Evolutionary conservation across 305 asterid genomes (phyloP).

Genomic region (Caryopteris hybrid): DNA sequence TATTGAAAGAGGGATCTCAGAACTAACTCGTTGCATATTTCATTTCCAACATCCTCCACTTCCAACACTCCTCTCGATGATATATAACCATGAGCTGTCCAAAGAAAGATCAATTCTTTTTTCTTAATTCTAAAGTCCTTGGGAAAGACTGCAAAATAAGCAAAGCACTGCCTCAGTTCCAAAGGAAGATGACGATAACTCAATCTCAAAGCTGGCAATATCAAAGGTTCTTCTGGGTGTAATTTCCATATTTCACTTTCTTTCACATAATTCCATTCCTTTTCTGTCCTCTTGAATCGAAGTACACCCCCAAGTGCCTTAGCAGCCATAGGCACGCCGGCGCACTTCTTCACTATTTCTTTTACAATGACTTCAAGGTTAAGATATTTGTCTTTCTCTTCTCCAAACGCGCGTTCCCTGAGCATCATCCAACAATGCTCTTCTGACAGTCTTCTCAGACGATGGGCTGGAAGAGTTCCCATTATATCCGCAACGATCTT

Average conservation of each 20-base stretch:
- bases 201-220: neutral
- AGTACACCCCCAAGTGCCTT: neutral
- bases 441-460: neutral
- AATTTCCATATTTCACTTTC: constrained; percentile 1
- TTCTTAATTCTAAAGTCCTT: neutral
- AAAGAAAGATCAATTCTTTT: neutral
- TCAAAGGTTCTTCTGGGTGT: neutral
- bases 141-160: constrained; percentile 6
- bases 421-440: constrained; percentile 15
- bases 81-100: constrained; percentile 10
- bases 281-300: neutral
- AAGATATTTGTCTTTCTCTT: neutral
- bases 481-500: too few relatives aligned
- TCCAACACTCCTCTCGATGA: too few relatives aligned
- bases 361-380: neutral
- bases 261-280: neutral
- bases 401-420: neutral
- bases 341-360: neutral
- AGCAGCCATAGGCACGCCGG: constrained; percentile 25
- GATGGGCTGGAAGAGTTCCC: constrained; percentile 3
- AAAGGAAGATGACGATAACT: neutral
- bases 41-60: too few relatives aligned
- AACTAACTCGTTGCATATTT: too few relatives aligned
- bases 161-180: neutral
- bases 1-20: too few relatives aligned